These are phyloP conservation scores for Scutellaria barbata DNA, from an alignment of 257 asterid genomes.

Conservation along the genomic window DNA sequence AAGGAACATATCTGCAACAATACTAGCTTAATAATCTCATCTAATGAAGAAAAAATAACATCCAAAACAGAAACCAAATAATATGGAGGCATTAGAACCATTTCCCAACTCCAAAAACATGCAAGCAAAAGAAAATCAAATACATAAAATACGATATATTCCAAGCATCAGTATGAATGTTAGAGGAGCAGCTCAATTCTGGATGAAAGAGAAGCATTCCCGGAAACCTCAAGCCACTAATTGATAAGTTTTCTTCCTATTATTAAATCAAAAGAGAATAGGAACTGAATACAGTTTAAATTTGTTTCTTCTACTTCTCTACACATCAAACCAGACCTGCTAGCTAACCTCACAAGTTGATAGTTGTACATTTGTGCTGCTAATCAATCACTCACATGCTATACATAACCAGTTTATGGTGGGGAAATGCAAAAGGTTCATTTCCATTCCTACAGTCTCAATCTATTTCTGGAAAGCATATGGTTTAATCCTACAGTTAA, in stretches of 20 bases:
- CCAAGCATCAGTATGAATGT: slow-evolving; percentile 7
- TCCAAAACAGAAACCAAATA: slow-evolving; percentile 15
- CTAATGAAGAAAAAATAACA: slow-evolving; percentile 15
- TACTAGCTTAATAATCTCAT: slow-evolving; percentile 23
- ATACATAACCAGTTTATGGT: background rate
- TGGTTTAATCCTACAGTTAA: background rate
- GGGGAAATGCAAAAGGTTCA: background rate
- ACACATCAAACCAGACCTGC: background rate
- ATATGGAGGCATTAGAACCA: slow-evolving; percentile 1
- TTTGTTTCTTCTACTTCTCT: slow-evolving; percentile 6
- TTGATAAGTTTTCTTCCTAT: background rate
- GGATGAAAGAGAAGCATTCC: background rate
- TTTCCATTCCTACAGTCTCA: background rate
- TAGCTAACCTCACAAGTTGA: slow-evolving; percentile 10
- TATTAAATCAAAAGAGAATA: background rate
- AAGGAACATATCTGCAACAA: slow-evolving; percentile 86
- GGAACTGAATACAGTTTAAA: slow-evolving; percentile 1
- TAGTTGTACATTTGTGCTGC: background rate
- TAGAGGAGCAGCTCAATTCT: slow-evolving; percentile 30
- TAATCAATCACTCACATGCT: background rate
- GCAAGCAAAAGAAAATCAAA: slow-evolving; percentile 19
- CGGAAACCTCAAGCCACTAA: background rate
- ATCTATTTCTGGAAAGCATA: too few relatives aligned
- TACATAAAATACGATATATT: background rate
- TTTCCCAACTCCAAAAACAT: slow-evolving; percentile 20